Percentiles rank a stretch among this genome's conserved stretches.
phyloP scores from a whole-genome alignment of 1,284 basidiomycete genomes.

The Ceratobasidium sp. region DNA sequence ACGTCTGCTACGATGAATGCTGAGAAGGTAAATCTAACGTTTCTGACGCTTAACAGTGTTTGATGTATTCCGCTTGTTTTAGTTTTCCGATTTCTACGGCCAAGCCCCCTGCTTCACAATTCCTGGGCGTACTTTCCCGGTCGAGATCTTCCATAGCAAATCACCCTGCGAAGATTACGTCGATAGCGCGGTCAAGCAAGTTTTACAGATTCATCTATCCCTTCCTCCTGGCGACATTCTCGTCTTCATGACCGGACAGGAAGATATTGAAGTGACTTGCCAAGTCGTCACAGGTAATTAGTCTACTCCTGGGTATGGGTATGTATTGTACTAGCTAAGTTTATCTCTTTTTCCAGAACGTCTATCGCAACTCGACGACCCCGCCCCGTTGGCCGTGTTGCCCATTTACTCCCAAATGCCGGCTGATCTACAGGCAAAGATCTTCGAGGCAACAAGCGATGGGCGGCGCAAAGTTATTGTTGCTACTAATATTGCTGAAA shows the following conservation, averaged over 20 bases:
- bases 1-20: slow-evolving; percentile 99
- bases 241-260: slow-evolving; percentile 99
- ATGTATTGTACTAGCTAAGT: neutral
- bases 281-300: slow-evolving; percentile 84
- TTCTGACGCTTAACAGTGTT: neutral
- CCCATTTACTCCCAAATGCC: slow-evolving; percentile 99
- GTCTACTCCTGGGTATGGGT: slow-evolving; percentile 49
- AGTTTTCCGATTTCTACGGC: slow-evolving; percentile 97
- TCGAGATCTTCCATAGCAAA: slow-evolving; percentile 95
- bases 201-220: slow-evolving; percentile 95
- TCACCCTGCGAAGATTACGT: slow-evolving; percentile 99
- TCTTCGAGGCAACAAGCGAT: slow-evolving; percentile 95
- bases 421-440: slow-evolving; percentile 97
- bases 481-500: slow-evolving; percentile 99
- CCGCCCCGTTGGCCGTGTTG: slow-evolving; percentile 85
- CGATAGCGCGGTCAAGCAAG: slow-evolving; percentile 97
- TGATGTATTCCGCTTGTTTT: slow-evolving; percentile 17
- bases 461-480: slow-evolving; percentile 97
- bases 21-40: slow-evolving; percentile 76
- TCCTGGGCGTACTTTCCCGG: slow-evolving; percentile 98
- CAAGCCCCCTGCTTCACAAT: slow-evolving; percentile 97
- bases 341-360: slow-evolving; percentile 74
- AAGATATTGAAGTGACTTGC: slow-evolving; percentile 97
- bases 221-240: slow-evolving; percentile 95
- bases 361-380: slow-evolving; percentile 90